Evolutionary conservation across 129 eudicot genomes (phyloP).

Genomic region (Glebionis coronaria): DNA sequence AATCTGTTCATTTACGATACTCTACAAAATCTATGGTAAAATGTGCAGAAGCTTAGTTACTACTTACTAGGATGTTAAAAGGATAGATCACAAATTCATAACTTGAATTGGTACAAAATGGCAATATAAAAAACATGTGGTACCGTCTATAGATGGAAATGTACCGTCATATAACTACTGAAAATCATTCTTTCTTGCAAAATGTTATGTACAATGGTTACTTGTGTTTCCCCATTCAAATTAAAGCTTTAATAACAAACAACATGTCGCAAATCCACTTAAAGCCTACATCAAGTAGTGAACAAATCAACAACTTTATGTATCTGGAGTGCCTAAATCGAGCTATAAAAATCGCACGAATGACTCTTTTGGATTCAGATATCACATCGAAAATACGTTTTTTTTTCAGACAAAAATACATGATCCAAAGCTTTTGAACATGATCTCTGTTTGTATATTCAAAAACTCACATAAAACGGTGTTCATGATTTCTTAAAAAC

Average conservation of each 20-base stretch:
- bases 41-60: background rate
- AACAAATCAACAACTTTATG: background rate
- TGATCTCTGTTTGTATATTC: background rate
- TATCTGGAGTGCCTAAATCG: background rate
- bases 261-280: constrained; percentile 4
- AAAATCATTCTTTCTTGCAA: background rate
- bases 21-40: background rate
- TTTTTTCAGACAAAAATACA: background rate
- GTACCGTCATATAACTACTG: background rate
- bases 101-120: background rate
- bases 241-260: background rate
- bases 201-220: background rate
- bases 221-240: constrained; percentile 1
- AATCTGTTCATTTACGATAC: background rate
- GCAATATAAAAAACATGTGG: background rate
- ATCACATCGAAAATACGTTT: background rate
- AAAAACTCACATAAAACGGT: background rate
- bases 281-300: background rate
- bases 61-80: background rate
- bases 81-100: background rate
- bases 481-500: background rate
- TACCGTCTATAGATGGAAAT: background rate
- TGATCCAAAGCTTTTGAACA: background rate
- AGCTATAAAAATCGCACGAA: background rate
- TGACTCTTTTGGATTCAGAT: background rate